phyloP scores from a whole-genome alignment of 148 eudicot species.

The Rhododendron vialii region DNA sequence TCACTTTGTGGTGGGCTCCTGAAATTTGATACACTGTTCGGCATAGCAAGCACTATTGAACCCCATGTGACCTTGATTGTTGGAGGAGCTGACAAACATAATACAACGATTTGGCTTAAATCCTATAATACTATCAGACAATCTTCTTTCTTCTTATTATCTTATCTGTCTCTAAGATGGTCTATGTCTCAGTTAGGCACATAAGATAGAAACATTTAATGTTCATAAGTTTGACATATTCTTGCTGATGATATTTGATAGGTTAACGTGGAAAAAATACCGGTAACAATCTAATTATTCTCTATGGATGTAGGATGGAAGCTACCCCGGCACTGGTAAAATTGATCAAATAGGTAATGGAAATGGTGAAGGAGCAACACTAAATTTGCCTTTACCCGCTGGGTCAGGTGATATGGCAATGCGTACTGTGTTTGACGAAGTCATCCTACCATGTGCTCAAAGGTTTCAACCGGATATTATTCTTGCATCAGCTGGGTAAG shows the following conservation, averaged over 20 bases:
- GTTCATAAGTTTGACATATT: neutral
- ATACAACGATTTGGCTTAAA: neutral
- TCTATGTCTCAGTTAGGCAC: neutral
- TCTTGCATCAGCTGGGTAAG: constrained; percentile 94
- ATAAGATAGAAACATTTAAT: neutral
- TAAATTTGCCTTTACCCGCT: constrained; percentile 85
- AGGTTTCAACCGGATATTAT: constrained; percentile 91
- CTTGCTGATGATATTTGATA: neutral
- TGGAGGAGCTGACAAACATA: neutral
- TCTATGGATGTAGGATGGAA: constrained; percentile 60
- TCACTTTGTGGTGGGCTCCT: neutral
- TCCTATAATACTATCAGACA: neutral
- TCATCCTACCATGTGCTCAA: constrained; percentile 76
- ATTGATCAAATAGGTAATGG: constrained; percentile 67
- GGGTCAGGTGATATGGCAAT: constrained; percentile 87
- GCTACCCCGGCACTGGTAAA: constrained; percentile 95
- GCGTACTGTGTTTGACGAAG: constrained; percentile 79
- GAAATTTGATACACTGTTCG: neutral
- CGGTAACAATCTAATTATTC: neutral
- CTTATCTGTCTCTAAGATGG: neutral
- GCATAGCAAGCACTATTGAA: neutral
- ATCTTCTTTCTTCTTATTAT: too few relatives aligned
- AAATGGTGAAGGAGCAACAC: constrained; percentile 78
- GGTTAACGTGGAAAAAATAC: neutral
- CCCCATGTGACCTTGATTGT: neutral